Conservation (phyloP, 2,329 filamentous ascomycete genomes). For the Ophiostoma perfectum region DNA sequence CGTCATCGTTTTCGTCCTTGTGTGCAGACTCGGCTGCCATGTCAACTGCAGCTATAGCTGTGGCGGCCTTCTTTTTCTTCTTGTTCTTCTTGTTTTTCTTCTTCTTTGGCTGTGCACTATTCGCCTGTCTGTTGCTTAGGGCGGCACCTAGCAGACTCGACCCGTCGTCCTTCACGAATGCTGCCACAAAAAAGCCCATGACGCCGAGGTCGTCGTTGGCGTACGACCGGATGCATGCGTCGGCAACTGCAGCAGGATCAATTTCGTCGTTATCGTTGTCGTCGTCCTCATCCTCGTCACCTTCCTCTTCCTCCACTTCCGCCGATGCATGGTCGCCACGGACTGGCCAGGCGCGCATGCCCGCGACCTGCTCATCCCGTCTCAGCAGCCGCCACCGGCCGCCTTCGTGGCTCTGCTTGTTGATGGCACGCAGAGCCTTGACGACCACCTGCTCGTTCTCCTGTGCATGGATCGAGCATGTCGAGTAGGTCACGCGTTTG, state of each 20-base stretch:
- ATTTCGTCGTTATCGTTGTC: not conserved
- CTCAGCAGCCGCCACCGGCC: constrained; percentile 73
- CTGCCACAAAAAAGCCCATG: constrained; percentile 95
- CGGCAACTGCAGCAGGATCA: constrained; percentile 44
- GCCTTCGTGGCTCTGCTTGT: constrained; percentile 27
- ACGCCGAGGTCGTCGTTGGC: constrained; percentile 76
- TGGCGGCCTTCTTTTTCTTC: constrained; percentile 3
- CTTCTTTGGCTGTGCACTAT: not conserved
- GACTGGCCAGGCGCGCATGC: constrained; percentile 70
- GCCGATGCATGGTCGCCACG: constrained; percentile 47
- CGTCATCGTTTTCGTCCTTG: constrained; percentile 3
- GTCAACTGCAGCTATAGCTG: not conserved
- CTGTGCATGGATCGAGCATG: constrained; percentile 78
- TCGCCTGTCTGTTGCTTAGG: not conserved
- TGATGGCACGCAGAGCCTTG: constrained; percentile 59
- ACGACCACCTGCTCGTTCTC: constrained; percentile 87
- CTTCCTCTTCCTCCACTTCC: not conserved
- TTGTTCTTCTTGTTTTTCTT: constrained; percentile 14
- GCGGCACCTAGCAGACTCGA: too few relatives aligned
- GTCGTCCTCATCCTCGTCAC: constrained; percentile 4
- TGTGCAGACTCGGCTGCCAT: not conserved
- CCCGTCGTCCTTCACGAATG: constrained; percentile 59
- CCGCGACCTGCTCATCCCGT: constrained; percentile 66
- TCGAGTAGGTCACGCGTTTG: constrained; percentile 78
- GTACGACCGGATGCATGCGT: constrained; percentile 75